Base-by-base conservation (phyloP, 192 early-diverging fungal species). In the Coemansia guatemalensis region DNA sequence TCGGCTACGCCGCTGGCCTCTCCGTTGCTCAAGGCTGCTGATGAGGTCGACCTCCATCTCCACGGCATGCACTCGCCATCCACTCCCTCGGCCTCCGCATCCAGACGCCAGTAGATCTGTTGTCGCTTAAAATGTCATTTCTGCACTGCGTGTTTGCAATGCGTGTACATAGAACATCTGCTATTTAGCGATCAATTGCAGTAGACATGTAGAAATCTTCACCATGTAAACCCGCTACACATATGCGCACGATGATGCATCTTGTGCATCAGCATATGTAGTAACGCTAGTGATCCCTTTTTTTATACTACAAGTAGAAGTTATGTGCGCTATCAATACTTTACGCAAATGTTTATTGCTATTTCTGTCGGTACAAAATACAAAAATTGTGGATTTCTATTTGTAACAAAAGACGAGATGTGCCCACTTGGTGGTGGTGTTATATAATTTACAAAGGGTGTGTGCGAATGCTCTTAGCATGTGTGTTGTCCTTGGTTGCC, bases 11-110 rank as follows among this genome's bases (percentile, higher is more conserved):
- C 75, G 5, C 39, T 62, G 47, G 25, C 61, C 3, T 69, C 68
- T 23, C 66, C 67, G 48, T 50, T 62, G 35, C 35, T 70, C 33
- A 79, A 79, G 51, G 25, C 66, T 18, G 32, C 67, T 0, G 76
- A 70, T 17, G 64, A 67, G 5, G 32, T 50, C 17, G 30, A 4
- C 5, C 55, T 48, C 18, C 62, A 2, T n/a, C 53, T 11, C 17
- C 35, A 44, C 39, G 17, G 39, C 39, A 44, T 9, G 27, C 24
- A 35, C 11, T 8, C 41, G 35, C 20, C 33, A 25, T 26, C 39
- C 25, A 52, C 11, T 8, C 41, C 35, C 24, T n/a, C 26, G 18
- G 18, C 26, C 6, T 27, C 26, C 6, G 26, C 27, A 29, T 55
- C 26, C 27, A 27, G 27, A 5, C 9, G 27, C 27, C 12, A 26